Percentiles rank a stretch among this genome's conserved stretches.
These are phyloP conservation scores for Protoeuglena noctilucae DNA, from an alignment of 139 green algal genomes.

Conservation along the genomic window DNA sequence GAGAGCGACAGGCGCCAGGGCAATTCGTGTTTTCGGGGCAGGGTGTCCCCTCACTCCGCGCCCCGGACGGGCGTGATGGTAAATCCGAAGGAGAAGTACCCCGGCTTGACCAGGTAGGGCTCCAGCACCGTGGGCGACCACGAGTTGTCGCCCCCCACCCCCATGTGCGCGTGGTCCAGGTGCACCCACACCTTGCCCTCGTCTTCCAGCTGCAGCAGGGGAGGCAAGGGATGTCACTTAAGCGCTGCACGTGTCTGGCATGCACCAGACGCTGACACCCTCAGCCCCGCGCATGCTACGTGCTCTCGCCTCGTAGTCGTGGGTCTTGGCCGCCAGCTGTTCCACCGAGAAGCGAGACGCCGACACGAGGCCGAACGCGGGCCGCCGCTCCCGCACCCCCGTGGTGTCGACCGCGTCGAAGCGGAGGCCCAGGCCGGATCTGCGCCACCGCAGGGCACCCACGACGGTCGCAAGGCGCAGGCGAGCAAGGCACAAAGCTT, in stretches of 20 bases:
- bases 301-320: no score
- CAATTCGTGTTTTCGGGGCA: no score
- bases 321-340: no score
- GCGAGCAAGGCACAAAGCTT: no score
- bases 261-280: no score
- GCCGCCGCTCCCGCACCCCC: constrained; percentile 3
- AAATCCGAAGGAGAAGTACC: constrained; percentile 20
- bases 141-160: constrained; percentile 83
- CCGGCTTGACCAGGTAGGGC: constrained; percentile 37
- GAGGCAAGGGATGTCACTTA: no score
- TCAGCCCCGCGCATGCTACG: no score
- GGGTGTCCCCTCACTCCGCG: background rate
- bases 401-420: no score
- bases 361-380: no score
- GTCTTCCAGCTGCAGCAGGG: constrained; percentile 18
- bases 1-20: background rate
- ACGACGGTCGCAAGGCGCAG: no score
- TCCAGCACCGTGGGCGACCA: constrained; percentile 64
- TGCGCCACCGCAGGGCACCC: background rate
- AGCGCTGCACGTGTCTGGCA: no score
- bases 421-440: background rate
- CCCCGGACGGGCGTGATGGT: background rate
- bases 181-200: constrained; percentile 37
- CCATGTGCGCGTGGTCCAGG: constrained; percentile 78
- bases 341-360: no score